These are phyloP conservation scores for Ailanthus altissimus DNA, from an alignment of 345 rosid genomes.

Conservation along the genomic window DNA sequence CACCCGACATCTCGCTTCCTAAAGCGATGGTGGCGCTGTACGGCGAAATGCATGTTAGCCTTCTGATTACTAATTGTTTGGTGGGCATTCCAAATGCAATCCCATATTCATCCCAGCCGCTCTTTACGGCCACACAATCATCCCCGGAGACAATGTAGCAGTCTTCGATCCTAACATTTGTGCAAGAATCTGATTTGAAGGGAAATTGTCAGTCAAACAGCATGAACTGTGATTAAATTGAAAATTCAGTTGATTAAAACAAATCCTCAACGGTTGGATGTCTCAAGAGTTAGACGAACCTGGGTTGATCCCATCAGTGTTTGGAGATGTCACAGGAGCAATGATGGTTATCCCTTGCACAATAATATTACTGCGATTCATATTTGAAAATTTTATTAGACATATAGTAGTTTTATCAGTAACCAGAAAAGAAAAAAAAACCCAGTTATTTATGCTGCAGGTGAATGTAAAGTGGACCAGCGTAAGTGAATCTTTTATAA, in stretches of 20 bases:
- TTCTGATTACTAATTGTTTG: constrained; percentile 53
- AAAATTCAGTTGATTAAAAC: not conserved
- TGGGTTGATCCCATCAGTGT: constrained; percentile 94
- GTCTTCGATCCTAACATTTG: constrained; percentile 82
- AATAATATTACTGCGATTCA: constrained; percentile 57
- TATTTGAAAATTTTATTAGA: not conserved
- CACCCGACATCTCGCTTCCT: constrained; percentile 86
- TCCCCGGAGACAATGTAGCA: constrained; percentile 89
- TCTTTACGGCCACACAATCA: constrained; percentile 89
- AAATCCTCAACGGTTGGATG: not conserved
- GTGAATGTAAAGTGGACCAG: too few species aligned
- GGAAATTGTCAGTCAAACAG: not conserved
- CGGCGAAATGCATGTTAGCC: constrained; percentile 75
- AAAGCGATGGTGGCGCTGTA: constrained; percentile 74
- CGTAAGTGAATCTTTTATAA: too few species aligned
- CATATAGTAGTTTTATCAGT: not conserved
- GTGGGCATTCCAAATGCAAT: constrained; percentile 74
- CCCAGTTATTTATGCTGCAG: not conserved
- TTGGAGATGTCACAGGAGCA: constrained; percentile 84
- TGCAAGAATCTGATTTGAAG: constrained; percentile 75
- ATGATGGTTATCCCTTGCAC: constrained; percentile 81
- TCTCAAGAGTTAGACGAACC: constrained; percentile 36
- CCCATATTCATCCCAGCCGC: constrained; percentile 88
- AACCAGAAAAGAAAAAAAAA: not conserved
- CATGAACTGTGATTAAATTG: not conserved